Conservation (phyloP, 257 asterid genomes). For the Plantago elongata region DNA sequence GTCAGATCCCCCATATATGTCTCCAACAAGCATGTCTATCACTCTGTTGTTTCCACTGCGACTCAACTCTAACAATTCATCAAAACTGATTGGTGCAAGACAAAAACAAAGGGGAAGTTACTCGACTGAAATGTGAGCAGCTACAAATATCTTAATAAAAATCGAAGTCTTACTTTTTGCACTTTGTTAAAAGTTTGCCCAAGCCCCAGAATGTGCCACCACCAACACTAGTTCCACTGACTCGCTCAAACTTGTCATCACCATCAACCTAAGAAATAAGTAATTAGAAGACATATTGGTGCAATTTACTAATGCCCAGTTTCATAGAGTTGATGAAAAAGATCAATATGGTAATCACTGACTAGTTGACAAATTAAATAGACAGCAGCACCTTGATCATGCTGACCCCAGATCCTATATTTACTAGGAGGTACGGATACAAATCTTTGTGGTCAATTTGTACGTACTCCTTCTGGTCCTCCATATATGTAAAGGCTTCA, state of each 20-base stretch:
- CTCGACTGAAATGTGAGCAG: neutral
- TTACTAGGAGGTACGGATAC: constrained; percentile 96
- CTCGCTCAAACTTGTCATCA: constrained; percentile 67
- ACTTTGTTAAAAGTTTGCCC: constrained; percentile 87
- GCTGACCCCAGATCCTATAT: constrained; percentile 96
- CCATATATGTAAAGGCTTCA: constrained; percentile 88
- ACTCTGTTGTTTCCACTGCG: constrained; percentile 75
- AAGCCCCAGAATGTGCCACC: constrained; percentile 98
- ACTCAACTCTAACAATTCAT: constrained; percentile 85
- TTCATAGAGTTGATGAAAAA: neutral
- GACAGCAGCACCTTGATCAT: constrained; percentile 79
- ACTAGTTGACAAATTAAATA: neutral
- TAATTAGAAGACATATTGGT: neutral
- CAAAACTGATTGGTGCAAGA: constrained; percentile 53
- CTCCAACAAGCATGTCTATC: constrained; percentile 97
- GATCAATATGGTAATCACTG: neutral
- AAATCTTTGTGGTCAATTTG: constrained; percentile 79
- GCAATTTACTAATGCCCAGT: neutral
- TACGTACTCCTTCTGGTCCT: constrained; percentile 58
- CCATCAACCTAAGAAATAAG: constrained; percentile 68
- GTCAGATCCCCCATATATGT: constrained; percentile 81
- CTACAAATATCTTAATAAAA: neutral
- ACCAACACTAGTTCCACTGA: constrained; percentile 96
- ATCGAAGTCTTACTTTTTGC: constrained; percentile 59
- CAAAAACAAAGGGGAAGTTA: neutral